Percentiles rank a stretch among this genome's conserved stretches.
Conservation (phyloP, 176 grass and related monocot genomes). For the Thalia dealbata region DNA sequence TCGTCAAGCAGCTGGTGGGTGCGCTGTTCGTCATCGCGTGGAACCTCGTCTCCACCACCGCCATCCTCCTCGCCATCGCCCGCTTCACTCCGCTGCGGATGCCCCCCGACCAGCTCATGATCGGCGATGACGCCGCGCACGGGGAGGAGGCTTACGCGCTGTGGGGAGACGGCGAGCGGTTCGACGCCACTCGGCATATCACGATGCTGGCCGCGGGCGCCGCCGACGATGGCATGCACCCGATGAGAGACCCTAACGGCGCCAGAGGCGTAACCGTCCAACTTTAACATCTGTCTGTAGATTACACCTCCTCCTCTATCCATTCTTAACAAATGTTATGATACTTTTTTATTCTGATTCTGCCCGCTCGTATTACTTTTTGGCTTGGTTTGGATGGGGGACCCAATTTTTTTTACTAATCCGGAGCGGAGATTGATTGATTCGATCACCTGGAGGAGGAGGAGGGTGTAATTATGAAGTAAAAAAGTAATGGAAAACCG, state of each 20-base stretch:
- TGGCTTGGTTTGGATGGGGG: too few species aligned
- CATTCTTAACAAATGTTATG: too few species aligned
- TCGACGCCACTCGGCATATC: slow-evolving; percentile 11
- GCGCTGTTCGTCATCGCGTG: slow-evolving; percentile 11
- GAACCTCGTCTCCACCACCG: slow-evolving; percentile 14
- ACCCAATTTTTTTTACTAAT: too few species aligned
- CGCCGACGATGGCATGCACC: background rate
- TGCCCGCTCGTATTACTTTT: too few species aligned
- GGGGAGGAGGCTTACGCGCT: slow-evolving; percentile 16
- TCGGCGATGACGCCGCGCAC: slow-evolving; percentile 12
- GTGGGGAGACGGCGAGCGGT: slow-evolving; percentile 14
- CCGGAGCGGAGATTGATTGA: too few species aligned
- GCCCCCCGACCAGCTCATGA: slow-evolving; percentile 5
- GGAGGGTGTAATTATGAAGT: too few species aligned
- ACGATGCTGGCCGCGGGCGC: background rate
- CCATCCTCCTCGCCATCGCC: slow-evolving; percentile 7
- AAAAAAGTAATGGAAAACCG: too few species aligned
- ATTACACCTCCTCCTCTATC: too few species aligned
- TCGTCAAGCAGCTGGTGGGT: slow-evolving; percentile 6
- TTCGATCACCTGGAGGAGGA: too few species aligned
- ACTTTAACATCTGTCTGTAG: background rate
- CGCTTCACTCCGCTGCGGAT: slow-evolving; percentile 10
- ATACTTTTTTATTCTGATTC: too few species aligned
- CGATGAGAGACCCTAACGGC: background rate
- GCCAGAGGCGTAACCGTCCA: slow-evolving; percentile 5